Evolutionary conservation across 2,329 filamentous ascomycete species (phyloP).

Genomic region (Sordariomycetes sp.): DNA sequence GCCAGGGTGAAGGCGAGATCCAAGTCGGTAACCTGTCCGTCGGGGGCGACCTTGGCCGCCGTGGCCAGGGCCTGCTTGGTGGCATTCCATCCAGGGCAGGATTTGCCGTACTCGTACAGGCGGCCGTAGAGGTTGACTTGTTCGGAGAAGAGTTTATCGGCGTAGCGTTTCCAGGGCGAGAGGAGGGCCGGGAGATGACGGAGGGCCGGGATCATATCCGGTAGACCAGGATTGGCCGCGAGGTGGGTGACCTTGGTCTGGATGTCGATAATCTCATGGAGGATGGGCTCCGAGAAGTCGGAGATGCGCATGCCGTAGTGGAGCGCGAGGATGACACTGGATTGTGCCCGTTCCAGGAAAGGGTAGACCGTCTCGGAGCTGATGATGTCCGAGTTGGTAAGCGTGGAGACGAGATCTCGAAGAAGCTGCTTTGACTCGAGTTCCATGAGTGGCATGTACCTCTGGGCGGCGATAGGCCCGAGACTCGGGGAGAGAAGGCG

Average conservation of each 20-base stretch:
- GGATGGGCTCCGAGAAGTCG: not conserved
- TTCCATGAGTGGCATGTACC: conserved; percentile 16
- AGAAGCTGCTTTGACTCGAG: not conserved
- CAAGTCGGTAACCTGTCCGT: too few relatives aligned
- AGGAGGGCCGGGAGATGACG: too few relatives aligned
- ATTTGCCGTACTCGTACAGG: too few relatives aligned
- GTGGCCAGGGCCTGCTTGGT: too few relatives aligned
- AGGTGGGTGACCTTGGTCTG: not conserved
- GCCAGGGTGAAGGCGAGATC: too few relatives aligned
- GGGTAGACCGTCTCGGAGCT: not conserved
- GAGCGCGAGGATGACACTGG: not conserved
- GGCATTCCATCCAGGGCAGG: too few relatives aligned
- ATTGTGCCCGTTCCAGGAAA: not conserved
- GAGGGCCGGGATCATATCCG: too few relatives aligned
- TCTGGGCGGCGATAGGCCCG: conserved; percentile 12
- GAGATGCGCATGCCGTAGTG: not conserved
- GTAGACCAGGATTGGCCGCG: too few relatives aligned
- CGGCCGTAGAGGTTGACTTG: too few relatives aligned
- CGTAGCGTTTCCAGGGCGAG: too few relatives aligned
- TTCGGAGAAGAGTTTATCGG: too few relatives aligned
- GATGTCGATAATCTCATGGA: conserved; percentile 9
- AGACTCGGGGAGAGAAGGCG: conserved; percentile 20
- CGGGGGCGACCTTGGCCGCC: too few relatives aligned
- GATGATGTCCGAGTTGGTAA: not conserved
- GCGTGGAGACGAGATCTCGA: not conserved